Evolutionary conservation across 768 basidiomycete species (phyloP).

Genomic region (Favolaschia claudopus): DNA sequence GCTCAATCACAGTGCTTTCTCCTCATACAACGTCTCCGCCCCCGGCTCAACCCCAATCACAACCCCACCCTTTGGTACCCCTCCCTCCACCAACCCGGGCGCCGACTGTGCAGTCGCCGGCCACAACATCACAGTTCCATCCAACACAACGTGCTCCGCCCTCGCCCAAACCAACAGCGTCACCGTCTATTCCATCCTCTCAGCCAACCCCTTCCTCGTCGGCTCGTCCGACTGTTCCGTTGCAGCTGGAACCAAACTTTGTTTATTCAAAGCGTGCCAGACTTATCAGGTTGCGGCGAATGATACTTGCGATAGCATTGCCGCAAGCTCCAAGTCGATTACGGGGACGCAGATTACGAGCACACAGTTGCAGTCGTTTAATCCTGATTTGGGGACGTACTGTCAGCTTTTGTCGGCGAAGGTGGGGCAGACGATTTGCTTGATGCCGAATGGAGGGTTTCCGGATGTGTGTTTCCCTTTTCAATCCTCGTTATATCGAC

Average conservation of each 20-base stretch:
- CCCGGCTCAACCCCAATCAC: background rate
- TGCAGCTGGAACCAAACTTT: conserved; percentile 17
- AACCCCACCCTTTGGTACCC: background rate
- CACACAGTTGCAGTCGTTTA: conserved; percentile 24
- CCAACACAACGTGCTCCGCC: conserved; percentile 20
- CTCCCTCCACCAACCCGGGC: conserved; percentile 13
- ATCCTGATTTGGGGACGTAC: conserved; percentile 24
- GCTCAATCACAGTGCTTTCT: background rate
- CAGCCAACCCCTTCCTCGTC: conserved; percentile 25
- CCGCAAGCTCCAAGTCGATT: conserved; percentile 4
- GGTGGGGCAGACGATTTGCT: conserved; percentile 22
- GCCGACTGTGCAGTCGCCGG: conserved; percentile 28
- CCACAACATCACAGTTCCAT: conserved; percentile 29
- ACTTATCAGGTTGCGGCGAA: conserved; percentile 26
- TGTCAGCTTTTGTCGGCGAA: conserved; percentile 23
- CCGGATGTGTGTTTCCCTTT: conserved; percentile 2
- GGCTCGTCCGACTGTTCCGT: conserved; percentile 17
- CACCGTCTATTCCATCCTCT: conserved; percentile 13
- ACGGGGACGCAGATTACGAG: conserved; percentile 5
- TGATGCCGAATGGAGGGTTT: conserved; percentile 30
- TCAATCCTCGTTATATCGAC: too few species aligned
- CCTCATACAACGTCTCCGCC: background rate
- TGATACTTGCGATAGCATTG: conserved; percentile 29
- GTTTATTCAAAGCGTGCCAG: conserved; percentile 29
- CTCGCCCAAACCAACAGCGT: conserved; percentile 22